A percentile compares a stretch with the other conserved stretches of the same genome.
Evolutionary conservation across 805 yeast species (phyloP).

Genomic region (Candida dendrica): DNA sequence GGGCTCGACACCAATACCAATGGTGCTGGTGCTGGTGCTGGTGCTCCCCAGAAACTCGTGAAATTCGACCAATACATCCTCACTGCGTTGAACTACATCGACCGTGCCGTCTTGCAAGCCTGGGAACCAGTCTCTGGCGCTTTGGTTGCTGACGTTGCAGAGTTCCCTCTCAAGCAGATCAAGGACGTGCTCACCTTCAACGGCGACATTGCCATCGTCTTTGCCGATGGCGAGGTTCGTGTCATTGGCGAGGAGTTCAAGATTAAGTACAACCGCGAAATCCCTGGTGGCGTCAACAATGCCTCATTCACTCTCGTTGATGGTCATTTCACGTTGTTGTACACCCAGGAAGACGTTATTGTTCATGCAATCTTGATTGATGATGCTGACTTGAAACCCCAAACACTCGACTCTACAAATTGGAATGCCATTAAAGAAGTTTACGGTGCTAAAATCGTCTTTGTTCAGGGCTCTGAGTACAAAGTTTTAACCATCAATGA

Average conservation of each 20-base stretch:
- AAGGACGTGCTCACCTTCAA: constrained; percentile 1
- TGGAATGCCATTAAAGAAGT: constrained; percentile 14
- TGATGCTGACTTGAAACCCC: constrained; percentile 5
- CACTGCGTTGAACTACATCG: constrained; percentile 16
- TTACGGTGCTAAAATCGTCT: constrained; percentile 18
- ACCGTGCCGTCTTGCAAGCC: constrained; percentile 12
- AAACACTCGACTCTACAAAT: constrained; percentile 5
- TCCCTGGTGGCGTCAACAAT: constrained; percentile 3
- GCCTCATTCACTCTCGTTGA: constrained; percentile 5
- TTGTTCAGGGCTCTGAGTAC: constrained; percentile 3
- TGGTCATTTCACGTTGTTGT: constrained; percentile 10
- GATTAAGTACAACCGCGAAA: constrained; percentile 1
- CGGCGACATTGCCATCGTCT: constrained; percentile 5
- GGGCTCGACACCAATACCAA: constrained; percentile 11
- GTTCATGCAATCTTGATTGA: constrained; percentile 9
- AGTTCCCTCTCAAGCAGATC: constrained; percentile 3
- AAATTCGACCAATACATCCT: constrained; percentile 6
- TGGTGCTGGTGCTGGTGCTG: too few relatives aligned
- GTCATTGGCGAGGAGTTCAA: constrained; percentile 1
- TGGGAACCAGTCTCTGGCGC: constrained; percentile 14
- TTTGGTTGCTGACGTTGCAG: constrained; percentile 7
- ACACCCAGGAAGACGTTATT: constrained; percentile 2
- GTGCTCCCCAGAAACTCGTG: constrained; percentile 8
- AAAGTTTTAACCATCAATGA: constrained; percentile 6
- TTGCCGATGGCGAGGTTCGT: constrained; percentile 9